Base-by-base conservation (phyloP, 2,329 filamentous ascomycete species). In the Cladophialophora carrionii region DNA sequence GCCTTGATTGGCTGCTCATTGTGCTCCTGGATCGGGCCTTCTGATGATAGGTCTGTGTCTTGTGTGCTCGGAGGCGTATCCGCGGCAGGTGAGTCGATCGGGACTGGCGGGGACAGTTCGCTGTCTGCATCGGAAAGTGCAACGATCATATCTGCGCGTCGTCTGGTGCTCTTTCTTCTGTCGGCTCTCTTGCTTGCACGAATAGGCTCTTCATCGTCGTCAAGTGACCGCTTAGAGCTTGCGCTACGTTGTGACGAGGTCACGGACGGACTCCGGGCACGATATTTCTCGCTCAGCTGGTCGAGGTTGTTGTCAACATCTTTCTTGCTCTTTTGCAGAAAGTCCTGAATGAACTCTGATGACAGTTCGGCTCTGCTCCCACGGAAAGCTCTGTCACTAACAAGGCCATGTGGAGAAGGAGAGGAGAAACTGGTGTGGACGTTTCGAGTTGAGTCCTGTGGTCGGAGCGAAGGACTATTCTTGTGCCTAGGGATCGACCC, bases 231-330 rank as follows among this genome's bases (percentile, higher is more conserved):
- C 59, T 73, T 73, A 5, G 70, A 72, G 66, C 70, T 71, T 20
- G 70, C 70, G 63, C 68, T 71, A 37, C 69, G 66, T 53, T 72
- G 70, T 46, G 71, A 73, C 12, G 71, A 73, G 10, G 71, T 70
- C 32, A 68, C 68, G 10, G 71, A 73, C 4, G 71, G 67, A 53
- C 71, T 72, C 51, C 71, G 64, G 32, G 65, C 68, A 54, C 70
- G 67, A 20, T 66, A 59, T 51, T 69, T 70, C 32, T 71, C 63
- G 26, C 62, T 68, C 22, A 70, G 46, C 29, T 65, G 62, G 14
- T 69, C 68, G 12, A 71, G 54, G 43, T 61, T 69, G 61, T 31
- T 69, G 29, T 69, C 67, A 6, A 65, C 52, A 22, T 72, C 65
- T 63, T 65, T 67, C 58, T 62, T 68, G 63, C 62, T 67, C 57